Evolutionary conservation across 139 green algal species (phyloP), one percentile per base, ranked within the genome.

Genomic region (Trebouxia sp.): DNA sequence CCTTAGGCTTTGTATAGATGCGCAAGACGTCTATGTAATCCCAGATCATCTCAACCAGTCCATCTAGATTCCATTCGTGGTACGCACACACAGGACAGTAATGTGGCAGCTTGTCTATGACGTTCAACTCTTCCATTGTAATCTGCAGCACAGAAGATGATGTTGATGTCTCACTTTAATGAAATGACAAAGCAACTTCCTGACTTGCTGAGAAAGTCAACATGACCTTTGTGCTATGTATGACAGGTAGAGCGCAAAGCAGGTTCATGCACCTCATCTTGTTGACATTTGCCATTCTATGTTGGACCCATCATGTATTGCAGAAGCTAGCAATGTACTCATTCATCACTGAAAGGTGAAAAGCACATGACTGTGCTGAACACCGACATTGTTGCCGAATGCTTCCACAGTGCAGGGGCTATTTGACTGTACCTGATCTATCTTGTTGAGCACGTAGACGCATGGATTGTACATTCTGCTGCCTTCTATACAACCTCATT

Each of bases 381-480:
- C n/a, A n/a, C n/a, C n/a, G n/a, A n/a, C n/a, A n/a, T n/a, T n/a
- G n/a, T n/a, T n/a, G n/a, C n/a, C n/a, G n/a, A n/a, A n/a, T n/a
- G n/a, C n/a, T n/a, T n/a, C n/a, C n/a, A n/a, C n/a, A n/a, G n/a
- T n/a, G n/a, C n/a, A n/a, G n/a, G n/a, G n/a, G n/a, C n/a, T 14
- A 26, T 1, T 39, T 9, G 26, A 28, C 26, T 28, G 0, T 53
- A 74, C 51, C 80, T 84, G 81, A 32, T 94, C 93, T 41, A 98
- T 97, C 91, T 99, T 99, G 92, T 99, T 99, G 82, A 98, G 87
- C 0, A 94, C 97, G 85, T 98, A 99, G 77, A 99, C 95, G 81
- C 85, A 91, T 8, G 96, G 96, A 20, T 98, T 90, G 90, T 99
- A 99, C 15, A 98, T 80, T 43, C 96, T 89, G 80, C 82, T 94